Conservation (phyloP, 805 yeast genomes). For the Kodamaea laetipori region DNA sequence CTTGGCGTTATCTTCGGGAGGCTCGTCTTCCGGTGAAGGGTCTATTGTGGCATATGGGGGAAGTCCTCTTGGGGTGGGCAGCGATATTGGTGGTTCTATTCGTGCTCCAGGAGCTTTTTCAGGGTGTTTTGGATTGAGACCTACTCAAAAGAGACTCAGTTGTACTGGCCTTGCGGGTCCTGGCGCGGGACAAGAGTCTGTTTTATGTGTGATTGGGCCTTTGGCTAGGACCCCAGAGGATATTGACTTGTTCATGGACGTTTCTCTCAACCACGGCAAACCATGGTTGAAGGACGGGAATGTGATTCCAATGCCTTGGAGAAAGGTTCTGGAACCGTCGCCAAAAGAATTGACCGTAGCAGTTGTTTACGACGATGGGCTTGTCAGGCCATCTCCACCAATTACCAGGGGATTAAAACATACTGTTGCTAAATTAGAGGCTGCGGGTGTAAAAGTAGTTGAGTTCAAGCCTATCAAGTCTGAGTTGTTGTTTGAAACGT, state of each 20-base stretch:
- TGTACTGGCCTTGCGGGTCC: constrained; percentile 51
- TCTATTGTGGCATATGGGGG: constrained; percentile 59
- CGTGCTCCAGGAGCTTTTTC: constrained; percentile 68
- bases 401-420: constrained; percentile 51
- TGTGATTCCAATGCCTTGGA: constrained; percentile 55
- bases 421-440: constrained; percentile 53
- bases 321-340: constrained; percentile 41
- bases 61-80: constrained; percentile 65
- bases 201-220: constrained; percentile 69
- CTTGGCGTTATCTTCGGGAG: constrained; percentile 61
- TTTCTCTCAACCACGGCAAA: constrained; percentile 59
- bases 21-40: constrained; percentile 77
- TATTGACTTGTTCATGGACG: constrained; percentile 65
- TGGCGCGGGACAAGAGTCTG: constrained; percentile 65
- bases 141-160: constrained; percentile 55
- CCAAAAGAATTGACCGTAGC: constrained; percentile 56
- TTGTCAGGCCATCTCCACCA: constrained; percentile 70
- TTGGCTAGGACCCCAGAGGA: constrained; percentile 65
- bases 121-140: constrained; percentile 64
- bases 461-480: constrained; percentile 60
- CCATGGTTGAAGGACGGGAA: constrained; percentile 60
- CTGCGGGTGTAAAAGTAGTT: constrained; percentile 59
- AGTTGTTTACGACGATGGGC: constrained; percentile 62
- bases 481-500: constrained; percentile 59
- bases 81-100: constrained; percentile 73